phyloP scores from a whole-genome alignment of 352 stramenopile species.

The Pythium aquatile region DNA sequence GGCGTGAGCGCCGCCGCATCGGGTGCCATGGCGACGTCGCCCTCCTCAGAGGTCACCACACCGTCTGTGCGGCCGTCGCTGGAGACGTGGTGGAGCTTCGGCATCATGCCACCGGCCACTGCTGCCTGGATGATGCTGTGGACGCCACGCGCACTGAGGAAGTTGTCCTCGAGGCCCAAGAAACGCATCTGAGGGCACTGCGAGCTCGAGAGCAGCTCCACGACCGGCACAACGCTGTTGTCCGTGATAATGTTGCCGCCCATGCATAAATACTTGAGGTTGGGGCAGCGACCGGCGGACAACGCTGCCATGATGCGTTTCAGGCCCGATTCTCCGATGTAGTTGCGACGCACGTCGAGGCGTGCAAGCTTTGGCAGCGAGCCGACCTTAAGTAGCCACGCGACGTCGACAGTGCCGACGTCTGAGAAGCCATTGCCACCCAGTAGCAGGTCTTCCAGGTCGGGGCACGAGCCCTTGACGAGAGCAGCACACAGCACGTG shows the following conservation, averaged over 20 bases:
- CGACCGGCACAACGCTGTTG: constrained; percentile 69
- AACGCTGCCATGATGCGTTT: constrained; percentile 73
- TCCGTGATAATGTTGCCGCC: constrained; percentile 85
- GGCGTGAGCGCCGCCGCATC: background rate
- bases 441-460: constrained; percentile 64
- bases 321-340: constrained; percentile 73
- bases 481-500: constrained; percentile 64
- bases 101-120: constrained; percentile 78
- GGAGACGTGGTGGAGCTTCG: constrained; percentile 76
- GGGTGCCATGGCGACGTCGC: background rate
- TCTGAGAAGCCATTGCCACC: constrained; percentile 79
- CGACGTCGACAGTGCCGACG: constrained; percentile 69
- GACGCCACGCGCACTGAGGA: constrained; percentile 69
- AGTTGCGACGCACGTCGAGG: constrained; percentile 78
- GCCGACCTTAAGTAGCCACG: constrained; percentile 61
- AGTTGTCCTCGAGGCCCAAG: constrained; percentile 79
- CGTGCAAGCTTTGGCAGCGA: constrained; percentile 65
- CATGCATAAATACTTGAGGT: constrained; percentile 85
- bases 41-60: background rate
- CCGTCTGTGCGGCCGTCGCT: constrained; percentile 39
- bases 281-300: constrained; percentile 39
- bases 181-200: constrained; percentile 76
- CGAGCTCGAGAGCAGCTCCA: constrained; percentile 57
- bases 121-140: constrained; percentile 76
- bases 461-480: constrained; percentile 59